phyloP scores from a whole-genome alignment of 148 eudicot species.

The Bassia scoparia region DNA sequence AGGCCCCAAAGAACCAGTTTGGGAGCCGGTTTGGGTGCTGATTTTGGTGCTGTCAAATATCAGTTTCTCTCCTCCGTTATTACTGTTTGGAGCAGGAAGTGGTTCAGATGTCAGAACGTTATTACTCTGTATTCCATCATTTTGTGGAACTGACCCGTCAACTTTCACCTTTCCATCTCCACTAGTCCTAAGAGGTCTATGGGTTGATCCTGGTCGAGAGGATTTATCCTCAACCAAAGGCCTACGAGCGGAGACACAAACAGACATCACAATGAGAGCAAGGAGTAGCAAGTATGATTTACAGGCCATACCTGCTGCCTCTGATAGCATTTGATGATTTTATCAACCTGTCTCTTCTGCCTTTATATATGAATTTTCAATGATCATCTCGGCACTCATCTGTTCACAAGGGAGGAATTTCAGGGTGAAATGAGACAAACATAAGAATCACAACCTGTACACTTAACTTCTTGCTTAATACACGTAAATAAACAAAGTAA shows the following conservation, averaged over 20 bases:
- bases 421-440: constrained; percentile 18
- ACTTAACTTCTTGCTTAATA: constrained; percentile 12
- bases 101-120: not conserved
- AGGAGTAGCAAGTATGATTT: constrained; percentile 21
- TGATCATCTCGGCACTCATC: not conserved
- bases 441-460: not conserved
- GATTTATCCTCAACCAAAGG: not conserved
- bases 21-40: too few species aligned
- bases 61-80: not conserved
- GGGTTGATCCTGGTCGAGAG: not conserved
- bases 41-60: not conserved
- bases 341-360: not conserved
- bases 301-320: constrained; percentile 13
- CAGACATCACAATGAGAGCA: constrained; percentile 13
- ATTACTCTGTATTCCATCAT: not conserved
- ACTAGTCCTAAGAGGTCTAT: not conserved
- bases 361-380: not conserved
- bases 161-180: not conserved
- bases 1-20: not conserved
- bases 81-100: not conserved
- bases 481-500: constrained; percentile 11
- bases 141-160: not conserved
- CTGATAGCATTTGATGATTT: not conserved
- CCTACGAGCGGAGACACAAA: constrained; percentile 21
- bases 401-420: constrained; percentile 19